Evolutionary conservation across 2,329 filamentous ascomycete species (phyloP).

Genomic region (Pestalotiopsis sp.): DNA sequence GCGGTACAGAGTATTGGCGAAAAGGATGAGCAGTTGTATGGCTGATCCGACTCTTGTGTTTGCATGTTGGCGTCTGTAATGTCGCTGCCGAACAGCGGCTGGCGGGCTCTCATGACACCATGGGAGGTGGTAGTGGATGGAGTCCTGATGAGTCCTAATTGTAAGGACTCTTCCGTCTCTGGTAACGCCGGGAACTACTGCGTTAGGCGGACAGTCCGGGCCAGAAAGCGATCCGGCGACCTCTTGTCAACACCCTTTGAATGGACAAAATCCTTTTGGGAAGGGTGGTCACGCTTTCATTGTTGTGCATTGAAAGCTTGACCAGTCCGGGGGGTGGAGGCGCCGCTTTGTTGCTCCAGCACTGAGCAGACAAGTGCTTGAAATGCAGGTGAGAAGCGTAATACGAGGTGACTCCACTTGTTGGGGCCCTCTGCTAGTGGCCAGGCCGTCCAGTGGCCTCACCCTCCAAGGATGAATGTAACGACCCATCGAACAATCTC

Average conservation of each 20-base stretch:
- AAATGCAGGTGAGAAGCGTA: slow-evolving; percentile 12
- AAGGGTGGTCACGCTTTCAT: neutral
- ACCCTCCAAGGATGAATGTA: neutral
- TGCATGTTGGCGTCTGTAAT: neutral
- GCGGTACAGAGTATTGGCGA: neutral
- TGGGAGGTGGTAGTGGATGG: neutral
- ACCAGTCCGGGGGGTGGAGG: neutral
- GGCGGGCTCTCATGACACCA: neutral
- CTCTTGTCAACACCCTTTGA: neutral
- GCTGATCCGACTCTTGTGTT: neutral
- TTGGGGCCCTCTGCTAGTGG: neutral
- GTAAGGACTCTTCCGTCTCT: neutral
- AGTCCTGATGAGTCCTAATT: neutral
- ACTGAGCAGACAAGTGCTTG: too few species aligned
- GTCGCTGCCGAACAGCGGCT: neutral
- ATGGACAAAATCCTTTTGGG: slow-evolving; percentile 1
- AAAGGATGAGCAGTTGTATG: neutral
- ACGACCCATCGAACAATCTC: slow-evolving; percentile 11
- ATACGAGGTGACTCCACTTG: slow-evolving; percentile 7
- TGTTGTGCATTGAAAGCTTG: neutral
- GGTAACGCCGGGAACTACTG: slow-evolving; percentile 4
- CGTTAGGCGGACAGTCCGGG: neutral
- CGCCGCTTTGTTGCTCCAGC: neutral
- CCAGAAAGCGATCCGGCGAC: neutral
- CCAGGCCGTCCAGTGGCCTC: neutral